Percentiles rank a stretch among this genome's conserved stretches.
These are phyloP conservation scores for Tricholoma terreum DNA, from an alignment of 768 basidiomycete species.

Conservation along the genomic window DNA sequence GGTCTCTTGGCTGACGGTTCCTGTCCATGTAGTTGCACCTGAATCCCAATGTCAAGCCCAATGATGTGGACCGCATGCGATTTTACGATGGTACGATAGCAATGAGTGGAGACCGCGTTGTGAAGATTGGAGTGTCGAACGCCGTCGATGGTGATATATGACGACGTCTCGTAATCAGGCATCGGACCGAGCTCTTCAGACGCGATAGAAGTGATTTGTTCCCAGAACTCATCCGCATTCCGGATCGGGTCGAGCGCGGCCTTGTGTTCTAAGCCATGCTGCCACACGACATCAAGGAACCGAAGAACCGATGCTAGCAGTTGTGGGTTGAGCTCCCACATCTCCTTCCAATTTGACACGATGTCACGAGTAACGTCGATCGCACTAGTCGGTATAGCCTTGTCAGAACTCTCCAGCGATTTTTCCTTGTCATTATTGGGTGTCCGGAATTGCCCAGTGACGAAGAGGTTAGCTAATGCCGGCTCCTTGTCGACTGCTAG, in stretches of 20 bases:
- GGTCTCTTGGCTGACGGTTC: constrained; percentile 45
- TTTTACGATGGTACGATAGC: constrained; percentile 70
- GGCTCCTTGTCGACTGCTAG: constrained; percentile 85
- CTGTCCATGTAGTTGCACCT: constrained; percentile 40
- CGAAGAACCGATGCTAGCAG: constrained; percentile 70
- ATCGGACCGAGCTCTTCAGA: constrained; percentile 70
- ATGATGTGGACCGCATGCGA: constrained; percentile 73
- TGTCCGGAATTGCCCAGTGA: constrained; percentile 66
- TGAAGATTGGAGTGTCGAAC: constrained; percentile 52
- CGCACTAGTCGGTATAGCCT: constrained; percentile 49
- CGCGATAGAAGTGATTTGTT: constrained; percentile 58
- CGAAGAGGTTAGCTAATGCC: constrained; percentile 75
- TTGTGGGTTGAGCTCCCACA: constrained; percentile 77
- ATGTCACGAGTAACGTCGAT: constrained; percentile 65
- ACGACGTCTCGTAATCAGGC: constrained; percentile 61
- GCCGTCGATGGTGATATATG: constrained; percentile 48
- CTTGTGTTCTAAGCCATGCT: constrained; percentile 75
- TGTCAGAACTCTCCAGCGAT: constrained; percentile 22
- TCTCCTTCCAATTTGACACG: constrained; percentile 64
- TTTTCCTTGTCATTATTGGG: constrained; percentile 38
- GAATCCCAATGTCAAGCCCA: constrained; percentile 69
- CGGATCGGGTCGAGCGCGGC: constrained; percentile 53
- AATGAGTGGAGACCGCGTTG: constrained; percentile 57
- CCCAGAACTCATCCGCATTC: constrained; percentile 65
- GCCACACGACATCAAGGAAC: constrained; percentile 78